Base-by-base conservation (phyloP, 768 basidiomycete species). In the Pholiota conissans region DNA sequence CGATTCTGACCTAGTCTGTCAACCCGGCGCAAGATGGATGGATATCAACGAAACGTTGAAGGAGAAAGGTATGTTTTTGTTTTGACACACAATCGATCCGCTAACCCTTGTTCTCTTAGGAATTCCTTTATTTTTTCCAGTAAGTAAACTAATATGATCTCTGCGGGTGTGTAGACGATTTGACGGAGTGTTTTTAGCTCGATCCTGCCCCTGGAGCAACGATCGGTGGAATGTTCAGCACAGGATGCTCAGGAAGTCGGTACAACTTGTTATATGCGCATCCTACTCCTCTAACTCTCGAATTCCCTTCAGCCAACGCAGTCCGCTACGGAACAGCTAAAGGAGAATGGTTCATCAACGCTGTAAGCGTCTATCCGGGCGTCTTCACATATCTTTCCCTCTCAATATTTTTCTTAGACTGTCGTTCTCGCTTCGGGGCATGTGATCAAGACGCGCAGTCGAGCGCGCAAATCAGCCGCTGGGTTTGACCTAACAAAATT, bases 321-420 rank as follows among this genome's bases (percentile, higher is more conserved):
- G 91, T 91, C 1, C 76, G 91, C 22, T 95, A 94, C 66, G 94
- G 92, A 9, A 95, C 93, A 6, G 93, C 92, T 0, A 92, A 89
- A 67, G 90, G 79, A 0, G 93, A 95, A 73, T 95, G 93, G 93
- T 92, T 95, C 65, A 74, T 95, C 39, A 95, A 94, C 63, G 83
- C 83, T 22, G 91, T 91, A 65, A 28, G 67, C 59, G 29, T 22
- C 27, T 26, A 37, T 28, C 40, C 29, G n/a, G n/a, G n/a, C n/a
- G n/a, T n/a, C n/a, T n/a, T n/a, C n/a, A n/a, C n/a, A n/a, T n/a
- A n/a, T n/a, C n/a, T n/a, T n/a, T n/a, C n/a, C 32, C 40, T 48
- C n/a, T 46, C 18, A 9, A 11, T 3, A 11, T 32, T 20, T 18
- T 47, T 16, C 28, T 30, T 58, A 94, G 88, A 96, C 93, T 0